Percentiles rank a stretch among this genome's conserved stretches.
Conservation (phyloP, 805 yeast species). For the Teunomyces atbi region DNA sequence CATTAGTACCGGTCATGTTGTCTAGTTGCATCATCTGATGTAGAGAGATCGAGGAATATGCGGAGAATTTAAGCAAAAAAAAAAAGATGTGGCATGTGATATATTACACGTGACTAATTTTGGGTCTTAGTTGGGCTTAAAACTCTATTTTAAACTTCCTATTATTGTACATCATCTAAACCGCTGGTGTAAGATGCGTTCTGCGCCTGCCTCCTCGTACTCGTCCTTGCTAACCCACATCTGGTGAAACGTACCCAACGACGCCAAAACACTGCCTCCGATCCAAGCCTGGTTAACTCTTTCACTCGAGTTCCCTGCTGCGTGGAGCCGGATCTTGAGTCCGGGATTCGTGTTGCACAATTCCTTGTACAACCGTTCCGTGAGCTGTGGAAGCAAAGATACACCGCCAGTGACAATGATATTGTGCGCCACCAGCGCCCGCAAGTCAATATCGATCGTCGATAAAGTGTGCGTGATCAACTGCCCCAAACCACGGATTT, state of each 20-base stretch:
- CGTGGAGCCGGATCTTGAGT: conserved; percentile 76
- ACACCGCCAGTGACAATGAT: conserved; percentile 85
- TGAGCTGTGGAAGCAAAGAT: conserved; percentile 76
- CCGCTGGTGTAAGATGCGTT: conserved; percentile 73
- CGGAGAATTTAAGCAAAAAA: too few relatives aligned
- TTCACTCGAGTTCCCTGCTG: conserved; percentile 75
- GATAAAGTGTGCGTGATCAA: conserved; percentile 56
- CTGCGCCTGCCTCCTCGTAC: conserved; percentile 85
- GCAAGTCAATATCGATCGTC: conserved; percentile 72
- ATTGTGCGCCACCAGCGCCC: conserved; percentile 85
- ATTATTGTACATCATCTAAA: conserved; percentile 51
- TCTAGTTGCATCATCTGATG: too few relatives aligned
- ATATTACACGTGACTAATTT: too few relatives aligned
- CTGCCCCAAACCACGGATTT: conserved; percentile 53
- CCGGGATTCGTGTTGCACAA: conserved; percentile 74
- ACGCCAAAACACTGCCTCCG: conserved; percentile 86
- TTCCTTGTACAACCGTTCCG: conserved; percentile 73
- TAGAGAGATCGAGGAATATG: too few relatives aligned
- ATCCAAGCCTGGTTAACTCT: conserved; percentile 84
- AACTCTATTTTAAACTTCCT: neutral
- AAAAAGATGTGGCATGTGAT: too few relatives aligned
- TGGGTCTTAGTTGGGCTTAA: too few relatives aligned
- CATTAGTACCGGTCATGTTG: too few relatives aligned
- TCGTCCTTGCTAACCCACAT: conserved; percentile 89
- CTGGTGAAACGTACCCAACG: conserved; percentile 92